Evolutionary conservation across 345 rosid species (phyloP).

Genomic region (Syzygium oleosum): DNA sequence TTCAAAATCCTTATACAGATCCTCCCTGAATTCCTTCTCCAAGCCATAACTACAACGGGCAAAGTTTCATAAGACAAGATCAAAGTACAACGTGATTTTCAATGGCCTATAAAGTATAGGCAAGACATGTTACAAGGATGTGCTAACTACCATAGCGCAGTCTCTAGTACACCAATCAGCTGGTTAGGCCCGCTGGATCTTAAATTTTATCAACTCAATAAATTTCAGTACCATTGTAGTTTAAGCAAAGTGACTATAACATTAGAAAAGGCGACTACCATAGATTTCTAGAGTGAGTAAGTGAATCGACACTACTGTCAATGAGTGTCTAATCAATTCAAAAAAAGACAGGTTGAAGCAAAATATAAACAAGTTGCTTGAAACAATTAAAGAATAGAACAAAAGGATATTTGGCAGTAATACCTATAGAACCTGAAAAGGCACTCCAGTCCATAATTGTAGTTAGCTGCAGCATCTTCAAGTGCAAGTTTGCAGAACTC

Average conservation of each 20-base stretch:
- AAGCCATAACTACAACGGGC: constrained; percentile 71
- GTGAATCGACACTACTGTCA: neutral
- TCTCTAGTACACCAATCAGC: neutral
- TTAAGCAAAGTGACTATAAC: neutral
- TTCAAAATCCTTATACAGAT: constrained; percentile 83
- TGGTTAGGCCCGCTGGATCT: neutral
- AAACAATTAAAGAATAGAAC: neutral
- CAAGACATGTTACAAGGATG: neutral
- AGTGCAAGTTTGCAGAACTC: constrained; percentile 78
- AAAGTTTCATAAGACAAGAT: neutral
- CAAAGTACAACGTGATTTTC: neutral
- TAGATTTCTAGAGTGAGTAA: neutral
- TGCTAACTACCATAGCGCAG: neutral
- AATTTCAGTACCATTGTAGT: neutral
- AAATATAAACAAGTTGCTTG: neutral
- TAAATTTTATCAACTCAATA: neutral
- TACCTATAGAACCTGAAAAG: constrained; percentile 99
- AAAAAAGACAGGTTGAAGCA: neutral
- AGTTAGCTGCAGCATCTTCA: constrained; percentile 80
- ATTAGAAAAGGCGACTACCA: neutral
- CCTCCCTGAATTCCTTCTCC: constrained; percentile 71
- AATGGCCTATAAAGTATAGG: neutral
- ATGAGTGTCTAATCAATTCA: neutral
- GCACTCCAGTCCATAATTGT: constrained; percentile 85
- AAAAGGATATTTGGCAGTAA: neutral